phyloP scores from a whole-genome alignment of 148 eudicot genomes.

The Diospyros kaki region DNA sequence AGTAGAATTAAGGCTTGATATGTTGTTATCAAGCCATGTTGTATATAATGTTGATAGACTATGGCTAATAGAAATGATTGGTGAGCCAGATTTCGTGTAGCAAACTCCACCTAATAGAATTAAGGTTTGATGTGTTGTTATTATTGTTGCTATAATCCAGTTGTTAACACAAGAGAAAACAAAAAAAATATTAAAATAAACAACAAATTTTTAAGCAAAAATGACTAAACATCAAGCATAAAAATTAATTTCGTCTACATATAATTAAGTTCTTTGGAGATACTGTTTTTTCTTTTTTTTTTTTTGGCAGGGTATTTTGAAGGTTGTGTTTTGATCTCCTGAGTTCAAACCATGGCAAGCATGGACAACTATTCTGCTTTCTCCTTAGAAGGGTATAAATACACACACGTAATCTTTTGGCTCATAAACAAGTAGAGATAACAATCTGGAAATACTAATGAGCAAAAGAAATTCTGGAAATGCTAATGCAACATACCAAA shows the following conservation, averaged over 20 bases:
- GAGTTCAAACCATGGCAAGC: background rate
- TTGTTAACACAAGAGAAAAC: background rate
- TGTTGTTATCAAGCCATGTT: too few relatives aligned
- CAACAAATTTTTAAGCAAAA: background rate
- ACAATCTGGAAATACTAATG: background rate
- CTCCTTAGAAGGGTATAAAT: background rate
- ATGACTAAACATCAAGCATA: background rate
- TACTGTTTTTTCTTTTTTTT: background rate
- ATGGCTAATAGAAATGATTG: too few relatives aligned
- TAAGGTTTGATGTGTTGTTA: too few relatives aligned
- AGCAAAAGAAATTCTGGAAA: too few relatives aligned
- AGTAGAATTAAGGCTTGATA: too few relatives aligned
- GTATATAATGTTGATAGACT: too few relatives aligned
- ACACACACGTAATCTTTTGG: background rate
- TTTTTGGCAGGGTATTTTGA: too few relatives aligned
- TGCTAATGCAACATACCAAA: slow-evolving; percentile 54
- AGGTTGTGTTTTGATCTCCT: too few relatives aligned
- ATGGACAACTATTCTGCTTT: background rate
- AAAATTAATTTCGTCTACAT: background rate
- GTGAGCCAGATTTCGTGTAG: too few relatives aligned
- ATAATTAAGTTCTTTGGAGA: background rate
- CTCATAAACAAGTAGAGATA: background rate
- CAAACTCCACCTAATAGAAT: too few relatives aligned
- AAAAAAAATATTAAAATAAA: background rate
- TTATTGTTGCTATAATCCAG: background rate